These are phyloP conservation scores for Nectriaceae sp. DNA, from an alignment of 2,329 filamentous ascomycete genomes.

Conservation along the genomic window DNA sequence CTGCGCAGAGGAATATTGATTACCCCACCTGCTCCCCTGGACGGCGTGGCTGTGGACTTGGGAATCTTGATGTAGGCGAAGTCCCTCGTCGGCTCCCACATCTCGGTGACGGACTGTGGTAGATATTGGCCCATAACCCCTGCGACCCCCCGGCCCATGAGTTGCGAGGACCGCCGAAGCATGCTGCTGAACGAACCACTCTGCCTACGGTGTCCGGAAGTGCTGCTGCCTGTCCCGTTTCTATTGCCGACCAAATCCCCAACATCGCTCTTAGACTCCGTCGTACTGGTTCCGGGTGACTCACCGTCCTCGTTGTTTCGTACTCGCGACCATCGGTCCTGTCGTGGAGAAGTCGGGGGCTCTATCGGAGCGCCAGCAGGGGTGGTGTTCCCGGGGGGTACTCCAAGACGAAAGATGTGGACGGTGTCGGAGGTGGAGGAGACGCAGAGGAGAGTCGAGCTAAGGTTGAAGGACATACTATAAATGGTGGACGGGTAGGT, in stretches of 20 bases:
- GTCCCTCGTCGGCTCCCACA: conserved; percentile 94
- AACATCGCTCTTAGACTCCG: conserved; percentile 54
- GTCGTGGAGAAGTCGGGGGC: conserved; percentile 42
- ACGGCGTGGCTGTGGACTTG: conserved; percentile 44
- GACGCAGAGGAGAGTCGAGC: conserved; percentile 89
- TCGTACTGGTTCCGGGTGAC: conserved; percentile 45
- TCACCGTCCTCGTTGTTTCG: conserved; percentile 52
- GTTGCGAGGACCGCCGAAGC: conserved; percentile 90
- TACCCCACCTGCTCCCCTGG: conserved; percentile 32
- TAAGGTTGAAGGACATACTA: conserved; percentile 98
- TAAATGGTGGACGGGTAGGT: conserved; percentile 96
- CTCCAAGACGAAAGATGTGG: conserved; percentile 85
- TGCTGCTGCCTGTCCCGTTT: conserved; percentile 27
- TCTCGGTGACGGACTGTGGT: conserved; percentile 90
- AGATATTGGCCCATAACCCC: conserved; percentile 90
- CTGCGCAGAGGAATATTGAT: conserved; percentile 65
- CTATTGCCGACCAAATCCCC: conserved; percentile 38
- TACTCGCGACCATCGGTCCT: conserved; percentile 55
- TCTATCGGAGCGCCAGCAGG: conserved; percentile 40
- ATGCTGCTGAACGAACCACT: conserved; percentile 87
- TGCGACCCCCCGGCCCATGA: conserved; percentile 85
- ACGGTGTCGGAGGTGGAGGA: conserved; percentile 96
- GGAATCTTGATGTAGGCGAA: conserved; percentile 97
- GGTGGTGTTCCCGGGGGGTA: conserved; percentile 43
- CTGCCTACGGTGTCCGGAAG: conserved; percentile 44